phyloP scores from a whole-genome alignment of 179 eudicot genomes.

The Spergularia azorica region DNA sequence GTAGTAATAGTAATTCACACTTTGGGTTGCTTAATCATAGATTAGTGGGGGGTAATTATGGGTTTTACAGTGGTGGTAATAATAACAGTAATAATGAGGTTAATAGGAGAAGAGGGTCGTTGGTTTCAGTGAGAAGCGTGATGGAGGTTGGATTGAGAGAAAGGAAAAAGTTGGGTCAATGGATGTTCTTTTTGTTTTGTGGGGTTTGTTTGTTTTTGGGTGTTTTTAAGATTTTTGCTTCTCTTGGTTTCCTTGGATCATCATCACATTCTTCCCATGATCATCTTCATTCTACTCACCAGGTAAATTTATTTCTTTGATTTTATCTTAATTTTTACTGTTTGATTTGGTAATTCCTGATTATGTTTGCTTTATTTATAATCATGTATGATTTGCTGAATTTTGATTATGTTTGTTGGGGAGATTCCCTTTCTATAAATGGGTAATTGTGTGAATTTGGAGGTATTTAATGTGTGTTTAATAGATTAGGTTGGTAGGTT shows the following conservation, averaged over 20 bases:
- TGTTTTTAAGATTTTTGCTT: conserved; percentile 60
- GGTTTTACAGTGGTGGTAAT: background rate
- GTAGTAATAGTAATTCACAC: conserved; percentile 11
- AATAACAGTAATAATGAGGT: background rate
- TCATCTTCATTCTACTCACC: conserved; percentile 6
- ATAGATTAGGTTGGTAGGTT: background rate
- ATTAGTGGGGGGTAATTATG: conserved; percentile 7
- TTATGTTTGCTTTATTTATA: no score
- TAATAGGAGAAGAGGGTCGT: conserved; percentile 5
- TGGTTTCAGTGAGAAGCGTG: conserved; percentile 1
- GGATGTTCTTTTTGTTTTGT: conserved; percentile 78
- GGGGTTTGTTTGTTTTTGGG: conserved; percentile 79
- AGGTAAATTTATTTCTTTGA: conserved; percentile 4
- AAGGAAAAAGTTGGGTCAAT: conserved; percentile 68
- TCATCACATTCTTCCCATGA: conserved; percentile 24
- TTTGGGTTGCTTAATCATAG: conserved; percentile 43
- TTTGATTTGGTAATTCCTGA: no score
- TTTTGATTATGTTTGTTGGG: background rate
- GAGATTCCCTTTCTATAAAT: background rate
- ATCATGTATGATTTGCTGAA: background rate
- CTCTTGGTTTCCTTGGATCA: conserved; percentile 44
- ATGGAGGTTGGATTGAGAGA: conserved; percentile 53
- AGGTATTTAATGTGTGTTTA: background rate
- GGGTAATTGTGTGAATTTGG: conserved; percentile 5
- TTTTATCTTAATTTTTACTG: no score